Evolutionary conservation across 1,139 yeast species (phyloP).

Genomic region (Magnusiomyces clavatus): DNA sequence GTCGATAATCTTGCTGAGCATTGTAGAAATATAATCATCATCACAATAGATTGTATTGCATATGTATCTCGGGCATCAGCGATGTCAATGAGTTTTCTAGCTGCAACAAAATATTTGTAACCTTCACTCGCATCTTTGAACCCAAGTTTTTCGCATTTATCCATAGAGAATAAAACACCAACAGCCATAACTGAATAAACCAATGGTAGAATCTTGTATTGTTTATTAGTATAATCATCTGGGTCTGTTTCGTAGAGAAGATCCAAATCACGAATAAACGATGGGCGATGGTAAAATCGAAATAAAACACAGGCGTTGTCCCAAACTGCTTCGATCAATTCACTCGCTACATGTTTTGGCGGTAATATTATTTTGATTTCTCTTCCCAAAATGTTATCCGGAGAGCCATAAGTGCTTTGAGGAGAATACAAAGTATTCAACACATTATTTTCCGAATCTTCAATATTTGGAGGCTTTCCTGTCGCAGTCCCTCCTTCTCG

Average conservation of each 20-base stretch:
- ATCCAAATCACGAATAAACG: constrained; percentile 52
- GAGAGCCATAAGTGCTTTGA: constrained; percentile 8
- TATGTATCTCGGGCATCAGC: constrained; percentile 55
- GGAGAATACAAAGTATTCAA: constrained; percentile 8
- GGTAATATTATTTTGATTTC: constrained; percentile 62
- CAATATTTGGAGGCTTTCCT: neutral
- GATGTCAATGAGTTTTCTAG: constrained; percentile 66
- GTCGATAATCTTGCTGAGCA: constrained; percentile 87
- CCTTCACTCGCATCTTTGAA: constrained; percentile 54
- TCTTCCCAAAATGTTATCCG: constrained; percentile 8
- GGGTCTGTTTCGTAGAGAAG: constrained; percentile 62
- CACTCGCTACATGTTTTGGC: constrained; percentile 61
- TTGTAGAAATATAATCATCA: constrained; percentile 66
- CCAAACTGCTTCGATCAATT: constrained; percentile 73
- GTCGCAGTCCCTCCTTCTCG: neutral
- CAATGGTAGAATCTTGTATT: constrained; percentile 69
- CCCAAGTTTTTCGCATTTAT: constrained; percentile 32
- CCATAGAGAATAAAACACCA: constrained; percentile 59
- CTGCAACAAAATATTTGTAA: constrained; percentile 73
- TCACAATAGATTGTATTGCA: constrained; percentile 63
- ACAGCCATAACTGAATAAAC: constrained; percentile 65
- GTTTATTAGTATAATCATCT: constrained; percentile 59
- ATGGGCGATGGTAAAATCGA: constrained; percentile 79
- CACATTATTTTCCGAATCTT: constrained; percentile 4
- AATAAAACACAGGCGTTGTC: constrained; percentile 77